Evolutionary conservation across 805 yeast species (phyloP), one percentile per base, ranked within the genome.

Genomic region (Wickerhamiella spandovensis): DNA sequence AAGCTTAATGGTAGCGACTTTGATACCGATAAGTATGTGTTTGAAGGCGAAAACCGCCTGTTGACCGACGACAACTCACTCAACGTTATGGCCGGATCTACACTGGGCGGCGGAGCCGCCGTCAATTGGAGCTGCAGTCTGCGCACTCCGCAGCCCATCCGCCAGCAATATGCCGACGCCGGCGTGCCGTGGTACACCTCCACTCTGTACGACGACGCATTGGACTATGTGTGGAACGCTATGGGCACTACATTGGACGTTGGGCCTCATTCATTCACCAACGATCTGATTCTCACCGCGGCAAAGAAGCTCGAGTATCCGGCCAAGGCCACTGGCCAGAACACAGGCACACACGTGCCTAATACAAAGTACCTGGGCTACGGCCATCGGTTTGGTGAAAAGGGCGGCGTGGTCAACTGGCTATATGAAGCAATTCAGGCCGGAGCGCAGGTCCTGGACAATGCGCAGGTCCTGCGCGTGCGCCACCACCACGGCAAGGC

Each of bases 81-180:
- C 13, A 50, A 65, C 10, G 53, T 74, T 2, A 58, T 75, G 44
- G 78, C 80, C 0, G 81, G 80, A 6, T 55, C 78, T 2, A 74
- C 76, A 0, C 72, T 77, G 49, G 81, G 81, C 6, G 81, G 81
- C 13, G 81, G 81, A 6, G 66, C 77, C 6, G 74, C 80, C 13
- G 72, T 77, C 43, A 77, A 77, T 62, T 77, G 81, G 81, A 70
- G 75, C 12, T 79, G 80, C 17, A 67, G 74, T 51, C 56, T 77
- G 49, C 68, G 66, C 39, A 73, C 80, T 0, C 76, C 77, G 1
- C 72, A 70, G 60, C 66, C 67, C 48, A 75, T 76, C 2, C 69
- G 81, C 46, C 62, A 68, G 30, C 78, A 75, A 56, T 77, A 78
- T 78, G 73, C 69, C 38, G 64, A 70, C 23, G 64, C 61, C 48